Conservation (phyloP, 495 filamentous ascomycete genomes). For the Neurospora sp. region DNA sequence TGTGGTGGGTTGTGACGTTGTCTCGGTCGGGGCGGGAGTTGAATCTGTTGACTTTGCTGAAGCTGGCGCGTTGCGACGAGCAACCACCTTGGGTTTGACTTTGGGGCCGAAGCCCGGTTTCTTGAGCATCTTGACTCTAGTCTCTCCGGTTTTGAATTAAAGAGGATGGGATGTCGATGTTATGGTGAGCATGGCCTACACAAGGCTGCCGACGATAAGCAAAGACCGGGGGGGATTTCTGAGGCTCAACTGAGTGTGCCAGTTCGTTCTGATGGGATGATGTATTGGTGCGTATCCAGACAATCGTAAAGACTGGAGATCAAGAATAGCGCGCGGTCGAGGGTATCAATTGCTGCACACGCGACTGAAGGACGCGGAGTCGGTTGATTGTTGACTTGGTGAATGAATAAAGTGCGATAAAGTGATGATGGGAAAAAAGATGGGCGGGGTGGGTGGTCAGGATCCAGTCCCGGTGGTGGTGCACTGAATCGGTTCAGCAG, state of each 20-base stretch:
- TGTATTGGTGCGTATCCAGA: not conserved
- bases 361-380: no score
- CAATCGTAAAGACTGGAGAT: not conserved
- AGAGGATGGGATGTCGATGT: not conserved
- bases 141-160: not conserved
- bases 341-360: no score
- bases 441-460: not conserved
- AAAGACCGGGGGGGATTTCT: not conserved
- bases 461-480: not conserved
- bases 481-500: not conserved
- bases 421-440: not conserved
- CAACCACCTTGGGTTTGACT: conserved; percentile 8
- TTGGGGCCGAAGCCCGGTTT: conserved; percentile 37
- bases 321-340: no score
- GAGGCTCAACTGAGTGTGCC: not conserved
- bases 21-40: not conserved
- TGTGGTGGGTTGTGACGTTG: not conserved
- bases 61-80: conserved; percentile 2
- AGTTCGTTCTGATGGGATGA: not conserved
- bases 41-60: not conserved
- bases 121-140: conserved; percentile 35
- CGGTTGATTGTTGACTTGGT: not conserved
- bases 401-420: not conserved
- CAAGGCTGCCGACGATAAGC: not conserved
- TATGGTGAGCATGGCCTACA: not conserved